Evolutionary conservation across 345 rosid genomes (phyloP), one percentile per base, ranked within the genome.

Genomic region (Odontarrhena argentea): DNA sequence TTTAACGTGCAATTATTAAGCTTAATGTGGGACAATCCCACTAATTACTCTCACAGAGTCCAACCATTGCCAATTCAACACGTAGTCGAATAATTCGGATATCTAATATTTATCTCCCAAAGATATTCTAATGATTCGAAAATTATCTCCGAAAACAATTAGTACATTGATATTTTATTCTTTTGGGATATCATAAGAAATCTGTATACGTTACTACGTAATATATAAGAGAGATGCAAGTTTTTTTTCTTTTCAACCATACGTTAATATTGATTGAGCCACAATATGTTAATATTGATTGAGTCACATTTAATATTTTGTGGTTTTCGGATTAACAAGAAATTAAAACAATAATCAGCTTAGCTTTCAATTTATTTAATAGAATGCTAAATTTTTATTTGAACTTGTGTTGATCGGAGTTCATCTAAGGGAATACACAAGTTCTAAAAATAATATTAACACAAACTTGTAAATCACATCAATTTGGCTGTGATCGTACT

Each of bases 1-100:
- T 38, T 40, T 46, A 4, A 28, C 26, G 38, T 56, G 63, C 65
- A 56, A 64, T 71, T 22, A 72, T 65, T 64, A 72, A 72, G 66
- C 13, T 57, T n/a, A 18, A 8, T 57, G 46, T 72, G 70, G 71
- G 65, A 38, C 71, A 57, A 57, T 48, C 65, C 66, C 65, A 72
- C 60, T 50, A 57, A 24, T 32, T 5, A 5, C 36, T 32, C 36
- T 2, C 37, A 22, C 6, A 22, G 24, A 28, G 44, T 22, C 55
- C 37, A 14, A 40, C 76, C 65, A 71, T 53, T 46, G 57, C 50
- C 6, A 55, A 10, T 46, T 46, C 30, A 63, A 55, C 75, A 71
- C 69, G 75, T 71, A 63, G 15, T 55, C 40, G 56, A 15, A 55
- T 40, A 6, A 35, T 63, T 54, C 44, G 12, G 56, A 55, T 54